These are phyloP conservation scores for Rhododendron ovatum DNA, from an alignment of 148 eudicot species.

Conservation along the genomic window DNA sequence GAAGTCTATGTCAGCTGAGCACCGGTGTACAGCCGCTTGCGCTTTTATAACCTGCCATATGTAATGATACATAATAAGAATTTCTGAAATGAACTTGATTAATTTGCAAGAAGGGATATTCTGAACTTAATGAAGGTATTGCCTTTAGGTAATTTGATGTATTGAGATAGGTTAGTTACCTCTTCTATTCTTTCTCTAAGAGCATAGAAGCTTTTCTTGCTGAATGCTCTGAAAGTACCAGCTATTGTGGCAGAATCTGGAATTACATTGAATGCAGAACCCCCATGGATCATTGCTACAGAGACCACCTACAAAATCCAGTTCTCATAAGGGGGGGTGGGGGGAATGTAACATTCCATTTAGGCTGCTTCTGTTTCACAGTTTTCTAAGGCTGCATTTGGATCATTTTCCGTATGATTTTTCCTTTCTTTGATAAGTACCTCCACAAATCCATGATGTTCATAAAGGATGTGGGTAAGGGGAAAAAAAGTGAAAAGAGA, in stretches of 20 bases:
- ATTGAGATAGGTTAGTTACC: conserved; percentile 17
- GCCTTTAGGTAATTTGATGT: not conserved
- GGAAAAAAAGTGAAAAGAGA: not conserved
- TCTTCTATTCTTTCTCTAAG: conserved; percentile 42
- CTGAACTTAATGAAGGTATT: not conserved
- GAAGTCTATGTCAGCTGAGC: conserved; percentile 36
- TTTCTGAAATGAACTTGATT: not conserved
- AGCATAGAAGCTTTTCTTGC: conserved; percentile 27
- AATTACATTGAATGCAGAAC: conserved; percentile 17
- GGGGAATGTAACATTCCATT: not conserved
- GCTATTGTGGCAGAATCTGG: conserved; percentile 25
- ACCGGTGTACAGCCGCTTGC: conserved; percentile 39
- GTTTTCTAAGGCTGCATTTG: not conserved
- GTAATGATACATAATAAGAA: not conserved
- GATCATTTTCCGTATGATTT: not conserved
- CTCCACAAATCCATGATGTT: not conserved
- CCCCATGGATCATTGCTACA: conserved; percentile 33
- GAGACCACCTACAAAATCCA: conserved; percentile 29
- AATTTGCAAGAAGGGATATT: not conserved
- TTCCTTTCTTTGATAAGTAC: not conserved
- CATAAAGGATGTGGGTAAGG: not conserved
- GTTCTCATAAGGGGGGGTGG: not conserved
- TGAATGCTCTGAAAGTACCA: conserved; percentile 45
- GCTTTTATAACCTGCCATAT: conserved; percentile 25
- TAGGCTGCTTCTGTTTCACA: not conserved